Conservation (phyloP, 2,329 filamentous ascomycete genomes). For the Fusarium sacchari region DNA sequence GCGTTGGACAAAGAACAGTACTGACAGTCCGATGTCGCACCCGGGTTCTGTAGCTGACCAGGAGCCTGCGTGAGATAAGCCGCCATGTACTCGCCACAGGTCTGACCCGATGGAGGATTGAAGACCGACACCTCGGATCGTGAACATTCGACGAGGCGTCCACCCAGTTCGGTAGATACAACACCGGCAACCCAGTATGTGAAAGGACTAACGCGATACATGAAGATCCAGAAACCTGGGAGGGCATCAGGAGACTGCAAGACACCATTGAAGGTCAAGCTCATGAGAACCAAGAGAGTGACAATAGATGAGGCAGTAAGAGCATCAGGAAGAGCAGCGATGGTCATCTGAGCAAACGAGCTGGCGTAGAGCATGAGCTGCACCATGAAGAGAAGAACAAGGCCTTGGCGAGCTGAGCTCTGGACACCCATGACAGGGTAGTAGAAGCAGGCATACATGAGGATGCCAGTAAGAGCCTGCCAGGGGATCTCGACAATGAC, state of each 20-base stretch:
- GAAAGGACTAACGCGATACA: constrained; percentile 73
- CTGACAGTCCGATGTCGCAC: constrained; percentile 4
- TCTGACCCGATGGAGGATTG: constrained; percentile 63
- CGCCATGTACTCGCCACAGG: constrained; percentile 61
- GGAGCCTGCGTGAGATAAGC: constrained; percentile 56
- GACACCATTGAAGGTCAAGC: constrained; percentile 56
- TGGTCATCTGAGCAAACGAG: constrained; percentile 78
- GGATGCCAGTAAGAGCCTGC: constrained; percentile 70
- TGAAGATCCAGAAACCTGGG: constrained; percentile 76
- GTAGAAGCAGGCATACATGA: constrained; percentile 75
- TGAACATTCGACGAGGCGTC: constrained; percentile 56
- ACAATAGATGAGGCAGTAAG: constrained; percentile 62
- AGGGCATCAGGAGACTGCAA: constrained; percentile 63
- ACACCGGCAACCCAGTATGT: constrained; percentile 73
- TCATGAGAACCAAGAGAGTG: constrained; percentile 58
- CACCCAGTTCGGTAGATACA: constrained; percentile 23
- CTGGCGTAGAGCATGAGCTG: constrained; percentile 77
- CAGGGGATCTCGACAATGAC: constrained; percentile 78
- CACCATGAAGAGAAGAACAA: constrained; percentile 73
- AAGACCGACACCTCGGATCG: constrained; percentile 69
- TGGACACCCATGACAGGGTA: constrained; percentile 67
- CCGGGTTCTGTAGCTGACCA: constrained; percentile 25
- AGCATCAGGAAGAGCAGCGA: constrained; percentile 74
- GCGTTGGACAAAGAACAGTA: constrained; percentile 25
- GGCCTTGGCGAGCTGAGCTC: constrained; percentile 64